Percentiles rank a stretch among this genome's conserved stretches.
Evolutionary conservation across 176 grass and related monocot species (phyloP).

Genomic region (Oryza glumipatula): DNA sequence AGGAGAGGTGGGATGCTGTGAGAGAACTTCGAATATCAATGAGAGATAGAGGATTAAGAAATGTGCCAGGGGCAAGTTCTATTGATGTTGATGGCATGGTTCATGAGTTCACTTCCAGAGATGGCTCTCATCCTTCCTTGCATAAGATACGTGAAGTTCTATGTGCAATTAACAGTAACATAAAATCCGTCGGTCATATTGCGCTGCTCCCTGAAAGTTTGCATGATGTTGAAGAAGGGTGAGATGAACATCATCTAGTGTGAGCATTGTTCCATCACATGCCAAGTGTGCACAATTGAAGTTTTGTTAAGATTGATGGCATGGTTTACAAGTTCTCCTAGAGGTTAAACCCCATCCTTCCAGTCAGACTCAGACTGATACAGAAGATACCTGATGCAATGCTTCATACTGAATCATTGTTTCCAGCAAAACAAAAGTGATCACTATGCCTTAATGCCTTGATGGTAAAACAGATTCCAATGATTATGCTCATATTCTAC

Average conservation of each 20-base stretch:
- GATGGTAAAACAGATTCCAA: conserved; percentile 17
- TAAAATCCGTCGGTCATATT: conserved; percentile 51
- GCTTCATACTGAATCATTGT: conserved; percentile 28
- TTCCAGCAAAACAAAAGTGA: not conserved
- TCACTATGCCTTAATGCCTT: not conserved
- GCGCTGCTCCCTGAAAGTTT: conserved; percentile 32
- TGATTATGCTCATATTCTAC: conserved; percentile 40
- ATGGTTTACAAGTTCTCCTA: conserved; percentile 49
- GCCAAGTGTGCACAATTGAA: conserved; percentile 29
- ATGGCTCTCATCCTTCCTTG: conserved; percentile 78
- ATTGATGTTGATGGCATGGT: conserved; percentile 74
- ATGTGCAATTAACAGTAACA: conserved; percentile 51
- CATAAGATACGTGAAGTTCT: conserved; percentile 62
- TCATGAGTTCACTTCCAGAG: conserved; percentile 83
- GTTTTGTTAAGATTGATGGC: conserved; percentile 50
- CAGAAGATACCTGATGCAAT: conserved; percentile 49
- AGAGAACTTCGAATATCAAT: conserved; percentile 67
- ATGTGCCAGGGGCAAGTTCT: conserved; percentile 75
- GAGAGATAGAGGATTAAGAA: conserved; percentile 66
- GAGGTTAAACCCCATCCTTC: conserved; percentile 38
- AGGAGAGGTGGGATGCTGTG: conserved; percentile 70
- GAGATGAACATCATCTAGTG: conserved; percentile 14
- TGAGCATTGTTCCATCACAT: not conserved
- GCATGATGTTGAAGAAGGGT: conserved; percentile 49
- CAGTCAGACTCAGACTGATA: not conserved